These are phyloP conservation scores for Toxoplasma gondii DNA, from an alignment of 169 alveolate species.

Conservation along the genomic window DNA sequence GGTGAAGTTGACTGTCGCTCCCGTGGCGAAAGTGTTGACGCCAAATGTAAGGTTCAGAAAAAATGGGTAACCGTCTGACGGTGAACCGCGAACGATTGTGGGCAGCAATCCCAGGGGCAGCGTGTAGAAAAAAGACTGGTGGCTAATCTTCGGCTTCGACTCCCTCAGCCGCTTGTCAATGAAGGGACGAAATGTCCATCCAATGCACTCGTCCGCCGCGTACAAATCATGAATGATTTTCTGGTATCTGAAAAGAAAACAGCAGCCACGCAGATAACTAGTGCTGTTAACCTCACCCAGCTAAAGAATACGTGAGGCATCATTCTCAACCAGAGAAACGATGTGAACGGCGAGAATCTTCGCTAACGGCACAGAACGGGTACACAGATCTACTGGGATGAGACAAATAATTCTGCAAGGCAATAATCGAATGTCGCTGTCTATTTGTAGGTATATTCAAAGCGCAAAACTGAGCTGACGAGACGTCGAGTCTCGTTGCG, in stretches of 20 bases:
- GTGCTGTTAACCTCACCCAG: too few species aligned
- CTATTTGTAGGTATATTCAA: too few species aligned
- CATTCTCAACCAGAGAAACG: too few species aligned
- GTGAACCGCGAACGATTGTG: constrained; percentile 25
- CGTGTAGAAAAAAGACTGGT: constrained; percentile 28
- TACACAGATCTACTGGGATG: too few species aligned
- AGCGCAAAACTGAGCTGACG: too few species aligned
- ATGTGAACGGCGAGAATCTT: too few species aligned
- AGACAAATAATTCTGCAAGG: too few species aligned
- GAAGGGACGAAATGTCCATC: constrained; percentile 33
- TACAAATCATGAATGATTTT: constrained; percentile 20
- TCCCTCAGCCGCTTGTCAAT: constrained; percentile 29
- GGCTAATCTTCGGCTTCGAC: constrained; percentile 32
- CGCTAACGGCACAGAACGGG: too few species aligned
- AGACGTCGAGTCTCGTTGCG: too few species aligned
- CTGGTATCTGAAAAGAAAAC: neutral
- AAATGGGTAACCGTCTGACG: constrained; percentile 25
- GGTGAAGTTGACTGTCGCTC: constrained; percentile 12
- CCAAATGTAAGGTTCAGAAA: constrained; percentile 16
- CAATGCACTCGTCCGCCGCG: constrained; percentile 26
- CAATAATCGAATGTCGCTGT: too few species aligned
- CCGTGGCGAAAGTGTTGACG: neutral
- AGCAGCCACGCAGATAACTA: neutral
- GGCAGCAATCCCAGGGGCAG: constrained; percentile 9
- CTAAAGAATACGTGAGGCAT: too few species aligned